Percentiles rank a stretch among this genome's conserved stretches.
Conservation (phyloP, 441 rosid genomes). For the Biscutella auriculata region DNA sequence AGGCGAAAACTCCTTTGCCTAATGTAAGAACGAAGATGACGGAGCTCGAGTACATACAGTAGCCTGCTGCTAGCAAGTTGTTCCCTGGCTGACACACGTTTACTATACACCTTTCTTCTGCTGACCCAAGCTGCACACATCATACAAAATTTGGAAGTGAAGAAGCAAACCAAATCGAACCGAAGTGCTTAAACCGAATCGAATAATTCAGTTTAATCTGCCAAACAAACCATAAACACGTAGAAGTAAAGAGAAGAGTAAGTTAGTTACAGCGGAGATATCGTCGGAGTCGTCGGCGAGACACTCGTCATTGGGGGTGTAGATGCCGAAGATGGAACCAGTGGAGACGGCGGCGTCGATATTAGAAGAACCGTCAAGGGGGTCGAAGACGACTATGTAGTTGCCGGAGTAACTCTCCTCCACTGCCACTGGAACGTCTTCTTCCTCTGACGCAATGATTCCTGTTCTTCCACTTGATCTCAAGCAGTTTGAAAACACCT, state of each 20-base stretch:
- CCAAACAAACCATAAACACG: neutral
- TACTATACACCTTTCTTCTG: conserved; percentile 59
- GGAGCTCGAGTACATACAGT: conserved; percentile 96
- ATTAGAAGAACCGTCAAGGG: conserved; percentile 92
- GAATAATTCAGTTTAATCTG: too few species aligned
- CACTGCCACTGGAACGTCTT: conserved; percentile 91
- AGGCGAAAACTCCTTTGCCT: conserved; percentile 72
- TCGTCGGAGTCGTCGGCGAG: conserved; percentile 56
- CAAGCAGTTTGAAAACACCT: conserved; percentile 89
- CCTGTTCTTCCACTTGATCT: conserved; percentile 91
- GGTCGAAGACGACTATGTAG: conserved; percentile 83
- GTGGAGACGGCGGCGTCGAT: conserved; percentile 90
- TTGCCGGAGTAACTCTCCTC: conserved; percentile 90
- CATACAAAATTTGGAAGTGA: too few species aligned
- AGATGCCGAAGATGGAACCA: conserved; percentile 88
- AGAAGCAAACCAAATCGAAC: too few species aligned
- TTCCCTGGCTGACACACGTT: conserved; percentile 90
- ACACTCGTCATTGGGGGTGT: conserved; percentile 85
- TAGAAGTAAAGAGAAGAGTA: neutral
- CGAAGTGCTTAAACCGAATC: neutral
- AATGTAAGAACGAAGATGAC: conserved; percentile 66
- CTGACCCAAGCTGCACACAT: conserved; percentile 44
- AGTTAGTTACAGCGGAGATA: conserved; percentile 30
- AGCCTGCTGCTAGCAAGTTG: conserved; percentile 85
- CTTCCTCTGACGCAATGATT: conserved; percentile 91